A percentile compares a stretch with the other conserved stretches of the same genome.
These are phyloP conservation scores for Boletus barrowsii DNA, from an alignment of 768 basidiomycete species.

Conservation along the genomic window DNA sequence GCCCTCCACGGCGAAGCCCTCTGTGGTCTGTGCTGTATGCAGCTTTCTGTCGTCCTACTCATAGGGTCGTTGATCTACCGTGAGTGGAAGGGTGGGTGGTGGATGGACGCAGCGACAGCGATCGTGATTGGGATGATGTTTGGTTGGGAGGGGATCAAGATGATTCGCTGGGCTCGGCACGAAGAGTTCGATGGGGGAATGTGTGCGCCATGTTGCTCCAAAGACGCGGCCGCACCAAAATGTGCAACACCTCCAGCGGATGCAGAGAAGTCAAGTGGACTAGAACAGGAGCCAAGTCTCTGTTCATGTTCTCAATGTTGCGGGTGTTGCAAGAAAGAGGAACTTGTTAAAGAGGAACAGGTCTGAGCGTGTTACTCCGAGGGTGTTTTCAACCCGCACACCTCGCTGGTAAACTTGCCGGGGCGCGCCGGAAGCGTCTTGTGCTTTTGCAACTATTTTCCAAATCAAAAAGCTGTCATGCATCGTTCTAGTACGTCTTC, in stretches of 20 bases:
- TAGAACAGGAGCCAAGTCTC: not conserved
- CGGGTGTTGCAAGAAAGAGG: not conserved
- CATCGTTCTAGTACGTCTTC: no score
- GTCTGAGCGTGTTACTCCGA: constrained; percentile 2
- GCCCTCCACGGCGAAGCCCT: constrained; percentile 43
- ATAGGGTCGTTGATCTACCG: constrained; percentile 39
- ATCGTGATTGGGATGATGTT: constrained; percentile 40
- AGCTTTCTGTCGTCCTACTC: constrained; percentile 43
- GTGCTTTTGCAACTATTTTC: no score
- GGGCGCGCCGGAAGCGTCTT: no score
- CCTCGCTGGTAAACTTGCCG: no score
- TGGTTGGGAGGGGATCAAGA: constrained; percentile 44
- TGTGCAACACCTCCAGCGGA: not conserved
- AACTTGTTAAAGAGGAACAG: not conserved
- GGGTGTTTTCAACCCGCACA: not conserved
- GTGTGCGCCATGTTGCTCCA: constrained; percentile 18
- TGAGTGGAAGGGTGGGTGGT: constrained; percentile 46
- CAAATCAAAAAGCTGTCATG: no score
- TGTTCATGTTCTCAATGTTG: constrained; percentile 1
- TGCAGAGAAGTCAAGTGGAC: not conserved
- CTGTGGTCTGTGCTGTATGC: constrained; percentile 42
- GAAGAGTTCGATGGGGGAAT: constrained; percentile 39
- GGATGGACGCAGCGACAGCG: constrained; percentile 45
- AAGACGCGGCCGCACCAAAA: not conserved
- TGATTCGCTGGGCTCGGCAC: constrained; percentile 38